A percentile compares a stretch with the other conserved stretches of the same genome.
Conservation (phyloP, 2,329 filamentous ascomycete species). For the Aspergillus tamarii region DNA sequence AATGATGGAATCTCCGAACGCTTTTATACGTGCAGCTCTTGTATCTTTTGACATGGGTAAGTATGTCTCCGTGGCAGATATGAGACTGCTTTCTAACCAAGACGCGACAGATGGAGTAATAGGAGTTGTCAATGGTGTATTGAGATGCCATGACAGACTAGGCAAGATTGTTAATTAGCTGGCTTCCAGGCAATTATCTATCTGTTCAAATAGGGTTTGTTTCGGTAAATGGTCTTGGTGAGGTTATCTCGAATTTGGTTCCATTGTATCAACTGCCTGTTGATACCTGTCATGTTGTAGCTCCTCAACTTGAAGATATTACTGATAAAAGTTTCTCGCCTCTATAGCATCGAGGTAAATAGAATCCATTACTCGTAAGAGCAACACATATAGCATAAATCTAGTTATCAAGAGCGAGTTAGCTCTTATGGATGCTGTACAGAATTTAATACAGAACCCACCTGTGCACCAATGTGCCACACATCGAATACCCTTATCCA, state of each 20-base stretch:
- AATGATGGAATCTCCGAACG: too few relatives aligned
- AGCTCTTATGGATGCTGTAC: background rate
- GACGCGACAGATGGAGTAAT: background rate
- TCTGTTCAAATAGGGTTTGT: background rate
- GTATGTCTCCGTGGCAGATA: background rate
- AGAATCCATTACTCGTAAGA: background rate
- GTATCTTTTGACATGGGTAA: background rate
- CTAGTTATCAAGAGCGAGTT: background rate
- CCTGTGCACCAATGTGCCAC: background rate
- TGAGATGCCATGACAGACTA: background rate
- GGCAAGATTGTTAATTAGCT: background rate
- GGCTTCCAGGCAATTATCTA: background rate
- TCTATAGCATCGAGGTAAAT: too few relatives aligned
- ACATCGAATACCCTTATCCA: too few relatives aligned
- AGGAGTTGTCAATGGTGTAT: background rate
- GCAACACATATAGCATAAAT: background rate
- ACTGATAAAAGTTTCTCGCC: background rate
- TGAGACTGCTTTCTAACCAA: background rate
- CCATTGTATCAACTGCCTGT: background rate
- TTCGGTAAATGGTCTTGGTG: background rate
- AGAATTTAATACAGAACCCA: background rate
- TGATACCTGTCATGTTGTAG: too few relatives aligned
- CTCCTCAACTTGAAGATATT: background rate
- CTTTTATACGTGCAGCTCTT: too few relatives aligned
- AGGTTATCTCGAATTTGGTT: background rate